Evolutionary conservation across 257 asterid genomes (phyloP).

Genomic region (Primulina eburnea): DNA sequence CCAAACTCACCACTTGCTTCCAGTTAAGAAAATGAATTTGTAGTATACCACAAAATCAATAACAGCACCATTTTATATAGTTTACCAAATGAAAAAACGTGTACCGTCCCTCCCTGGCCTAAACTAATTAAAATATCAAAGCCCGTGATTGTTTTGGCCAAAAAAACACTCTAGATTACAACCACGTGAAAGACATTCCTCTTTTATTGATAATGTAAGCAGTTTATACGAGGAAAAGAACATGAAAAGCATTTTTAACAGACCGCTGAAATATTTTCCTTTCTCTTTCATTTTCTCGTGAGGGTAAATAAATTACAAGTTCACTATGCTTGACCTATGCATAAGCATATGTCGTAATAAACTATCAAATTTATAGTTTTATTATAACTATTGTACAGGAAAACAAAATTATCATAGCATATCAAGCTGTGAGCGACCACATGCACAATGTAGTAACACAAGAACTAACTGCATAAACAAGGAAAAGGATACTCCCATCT

Average conservation of each 20-base stretch:
- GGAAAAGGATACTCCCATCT: conserved; percentile 83
- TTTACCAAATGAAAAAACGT: background rate
- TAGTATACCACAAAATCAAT: background rate
- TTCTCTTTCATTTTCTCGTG: too few relatives aligned
- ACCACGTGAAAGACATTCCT: background rate
- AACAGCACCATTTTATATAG: background rate
- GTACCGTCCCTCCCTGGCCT: background rate
- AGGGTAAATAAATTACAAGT: too few relatives aligned
- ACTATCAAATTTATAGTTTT: background rate
- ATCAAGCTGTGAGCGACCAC: background rate
- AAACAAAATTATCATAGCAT: too few relatives aligned
- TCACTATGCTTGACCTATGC: too few relatives aligned
- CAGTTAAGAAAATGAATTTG: conserved; percentile 49
- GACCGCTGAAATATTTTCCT: background rate
- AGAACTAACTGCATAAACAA: background rate
- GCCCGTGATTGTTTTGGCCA: background rate
- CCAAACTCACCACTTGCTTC: conserved; percentile 74
- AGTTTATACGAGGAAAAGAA: background rate
- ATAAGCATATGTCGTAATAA: background rate
- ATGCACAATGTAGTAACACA: background rate
- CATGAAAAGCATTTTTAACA: background rate
- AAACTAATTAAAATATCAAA: background rate
- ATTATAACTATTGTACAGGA: background rate
- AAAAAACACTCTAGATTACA: background rate
- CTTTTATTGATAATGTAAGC: background rate